Conservation (phyloP, 1,284 basidiomycete species). For the Exobasidium cylindrosporum region DNA sequence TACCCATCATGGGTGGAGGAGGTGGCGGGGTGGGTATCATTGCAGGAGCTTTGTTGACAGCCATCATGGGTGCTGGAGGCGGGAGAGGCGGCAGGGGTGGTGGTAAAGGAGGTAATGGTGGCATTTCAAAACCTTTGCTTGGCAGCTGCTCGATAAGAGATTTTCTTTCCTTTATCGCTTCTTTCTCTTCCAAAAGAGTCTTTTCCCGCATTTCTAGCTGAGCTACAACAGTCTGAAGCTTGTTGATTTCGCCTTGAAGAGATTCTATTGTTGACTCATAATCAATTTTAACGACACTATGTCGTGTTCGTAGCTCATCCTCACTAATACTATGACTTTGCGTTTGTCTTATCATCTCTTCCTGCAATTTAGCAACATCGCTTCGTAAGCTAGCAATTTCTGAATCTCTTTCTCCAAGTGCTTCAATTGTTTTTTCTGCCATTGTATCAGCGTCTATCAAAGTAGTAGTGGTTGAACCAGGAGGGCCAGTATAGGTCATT, state of each 20-base stretch:
- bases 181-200: slow-evolving; percentile 24
- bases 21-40: slow-evolving; percentile 15
- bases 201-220: too few species aligned
- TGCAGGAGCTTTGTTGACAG: not conserved
- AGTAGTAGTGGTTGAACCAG: not conserved
- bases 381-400: slow-evolving; percentile 60
- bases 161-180: not conserved
- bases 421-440: slow-evolving; percentile 69
- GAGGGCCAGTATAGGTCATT: too few species aligned
- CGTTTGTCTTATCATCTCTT: slow-evolving; percentile 22
- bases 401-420: slow-evolving; percentile 68
- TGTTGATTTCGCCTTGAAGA: not conserved
- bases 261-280: not conserved
- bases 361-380: slow-evolving; percentile 40
- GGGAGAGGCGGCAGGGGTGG: slow-evolving; percentile 56
- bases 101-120: slow-evolving; percentile 19
- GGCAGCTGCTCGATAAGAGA: not conserved
- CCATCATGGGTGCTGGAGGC: slow-evolving; percentile 20
- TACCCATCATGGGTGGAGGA: not conserved
- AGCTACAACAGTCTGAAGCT: slow-evolving; percentile 31
- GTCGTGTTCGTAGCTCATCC: not conserved
- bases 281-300: not conserved
- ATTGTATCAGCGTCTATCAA: slow-evolving; percentile 68
- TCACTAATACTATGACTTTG: slow-evolving; percentile 17
- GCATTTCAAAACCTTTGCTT: not conserved